Evolutionary conservation across 75 land plant species (phyloP).

Genomic region (Sequoiadendron giganteum): DNA sequence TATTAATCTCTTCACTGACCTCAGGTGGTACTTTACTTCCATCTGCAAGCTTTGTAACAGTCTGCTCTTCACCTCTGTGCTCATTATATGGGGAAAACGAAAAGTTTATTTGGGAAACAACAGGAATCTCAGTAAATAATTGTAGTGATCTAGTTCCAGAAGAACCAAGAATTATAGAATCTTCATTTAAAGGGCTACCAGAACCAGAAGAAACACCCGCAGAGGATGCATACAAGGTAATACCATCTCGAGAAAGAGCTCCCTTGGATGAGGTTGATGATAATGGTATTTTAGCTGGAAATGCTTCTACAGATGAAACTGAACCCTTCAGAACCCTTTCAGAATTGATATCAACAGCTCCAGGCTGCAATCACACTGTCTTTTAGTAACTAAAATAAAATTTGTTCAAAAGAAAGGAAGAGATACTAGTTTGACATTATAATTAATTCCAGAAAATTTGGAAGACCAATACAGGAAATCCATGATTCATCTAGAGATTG

Average conservation of each 20-base stretch:
- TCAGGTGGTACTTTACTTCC: not conserved
- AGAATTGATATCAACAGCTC: not conserved
- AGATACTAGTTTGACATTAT: not conserved
- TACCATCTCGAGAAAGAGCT: not conserved
- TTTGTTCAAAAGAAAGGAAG: not conserved
- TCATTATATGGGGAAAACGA: not conserved
- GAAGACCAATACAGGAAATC: not conserved
- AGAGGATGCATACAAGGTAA: conserved; percentile 3
- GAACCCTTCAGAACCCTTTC: not conserved
- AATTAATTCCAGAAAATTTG: not conserved
- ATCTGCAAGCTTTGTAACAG: not conserved
- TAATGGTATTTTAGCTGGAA: not conserved
- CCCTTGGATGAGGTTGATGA: not conserved
- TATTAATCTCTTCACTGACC: not conserved
- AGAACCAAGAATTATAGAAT: not conserved
- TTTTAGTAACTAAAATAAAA: not conserved
- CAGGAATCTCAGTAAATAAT: not conserved
- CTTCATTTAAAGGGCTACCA: not conserved
- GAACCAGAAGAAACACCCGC: not conserved
- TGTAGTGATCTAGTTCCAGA: conserved; percentile 1
- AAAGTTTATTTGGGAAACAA: not conserved
- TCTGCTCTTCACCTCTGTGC: not conserved
- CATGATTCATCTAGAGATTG: not conserved
- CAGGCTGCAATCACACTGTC: not conserved
- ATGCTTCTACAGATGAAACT: not conserved